Base-by-base conservation (phyloP, 352 stramenopile species). In the Pythium folliculosum region DNA sequence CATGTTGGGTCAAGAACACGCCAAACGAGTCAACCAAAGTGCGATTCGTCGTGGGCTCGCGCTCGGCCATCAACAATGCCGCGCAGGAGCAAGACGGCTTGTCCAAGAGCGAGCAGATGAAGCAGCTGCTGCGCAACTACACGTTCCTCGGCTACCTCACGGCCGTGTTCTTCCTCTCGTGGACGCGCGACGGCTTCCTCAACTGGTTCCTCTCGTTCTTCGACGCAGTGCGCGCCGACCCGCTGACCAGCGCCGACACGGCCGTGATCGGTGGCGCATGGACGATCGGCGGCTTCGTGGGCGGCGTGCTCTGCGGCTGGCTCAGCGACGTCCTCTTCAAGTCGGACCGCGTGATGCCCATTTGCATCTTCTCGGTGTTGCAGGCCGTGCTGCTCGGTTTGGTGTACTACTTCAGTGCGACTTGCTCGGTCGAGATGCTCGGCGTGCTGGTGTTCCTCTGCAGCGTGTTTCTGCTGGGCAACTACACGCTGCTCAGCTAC, bases 181-280 rank as follows among this genome's bases (percentile, higher is more conserved):
- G 84, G 84, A 64, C 74, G 23, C 81, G 80, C 35, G 82, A 90
- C 47, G 84, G 82, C 25, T 88, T 89, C 45, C 77, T 91, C 47
- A 92, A 92, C 43, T 91, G 80, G 84, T 91, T 91, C 63, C 71
- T 90, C 35, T 88, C 84, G 1, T 91, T 89, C 67, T 91, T 92
- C 48, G 82, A 92, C 53, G 75, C 82, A 35, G 84, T 90, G 37
- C 82, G 84, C 8, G 25, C 12, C 22, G 43, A 56, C 2, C 66
- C 79, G 10, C 68, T 92, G 21, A 80, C 78, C 0, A 75, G 73
- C 0, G 77, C 72, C 19, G 78, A 90, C 50, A 89, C 80, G 1
- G 78, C 79, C 21, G 67, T 92, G 63, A 85, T 92, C 38, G 84
- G 82, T 14, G 84, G 84, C 32, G 84, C 84, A 0, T 92, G 84